Base-by-base conservation (phyloP, 768 basidiomycete genomes). In the Phaffia tasmanica region DNA sequence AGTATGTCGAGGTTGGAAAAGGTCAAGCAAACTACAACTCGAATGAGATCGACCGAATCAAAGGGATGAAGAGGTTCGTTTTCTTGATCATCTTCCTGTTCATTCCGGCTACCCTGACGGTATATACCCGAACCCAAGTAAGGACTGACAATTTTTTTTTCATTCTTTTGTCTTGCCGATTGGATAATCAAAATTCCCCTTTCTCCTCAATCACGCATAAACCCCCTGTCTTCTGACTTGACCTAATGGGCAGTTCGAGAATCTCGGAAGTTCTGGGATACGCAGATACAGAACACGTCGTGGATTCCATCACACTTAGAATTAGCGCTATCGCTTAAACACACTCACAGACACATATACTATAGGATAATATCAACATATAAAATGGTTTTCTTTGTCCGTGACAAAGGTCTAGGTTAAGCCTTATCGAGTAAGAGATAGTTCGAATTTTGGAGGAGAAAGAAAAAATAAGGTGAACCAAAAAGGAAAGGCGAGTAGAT, bases 21-120 rank as follows among this genome's bases (percentile, higher is more conserved):
- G 95, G 95, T 1, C 79, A 97, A 62, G 90, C 91, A 18, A 95
- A 93, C 78, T 99, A 95, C 75, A 97, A 97, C 74, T 93, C 88
- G 57, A 85, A 84, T 51, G 93, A 98, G 77, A 92, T 98, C 69
- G 80, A 82, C 63, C 82, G 84, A 66, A 85, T 97, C 59, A 92
- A 88, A 74, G 92, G 95, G 0, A 73, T 89, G 71, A 89, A 92
- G 76, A 97, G 93, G 93, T 92, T 71, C 32, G 82, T 76, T n/a
- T 54, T 55, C 25, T 51, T n/a, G n/a, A n/a, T n/a, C n/a, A n/a
- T n/a, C n/a, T 57, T 60, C 4, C 3, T 30, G 29, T 56, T 23
- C 57, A 19, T 16, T 51, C 25, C 6, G 23, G 35, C 48, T 29
- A 3, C 30, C n/a, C 35, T 21, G 53, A 48, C 11, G 9, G 4